These are phyloP conservation scores for Physcomitrellopsis africana DNA, from an alignment of 225 moss, liverwort and hornwort species.

Conservation along the genomic window DNA sequence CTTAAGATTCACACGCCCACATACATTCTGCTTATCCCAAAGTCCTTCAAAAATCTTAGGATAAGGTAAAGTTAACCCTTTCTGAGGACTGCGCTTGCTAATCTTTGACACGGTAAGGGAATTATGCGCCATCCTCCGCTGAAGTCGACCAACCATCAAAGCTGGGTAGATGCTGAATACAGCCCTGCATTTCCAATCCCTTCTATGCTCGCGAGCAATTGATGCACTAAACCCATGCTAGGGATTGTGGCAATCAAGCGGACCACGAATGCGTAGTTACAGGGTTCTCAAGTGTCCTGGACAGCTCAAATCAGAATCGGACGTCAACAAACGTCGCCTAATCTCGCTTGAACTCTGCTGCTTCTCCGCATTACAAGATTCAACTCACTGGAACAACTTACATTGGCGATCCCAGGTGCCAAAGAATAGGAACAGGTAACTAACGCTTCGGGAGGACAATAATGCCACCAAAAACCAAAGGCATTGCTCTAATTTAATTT, in stretches of 20 bases:
- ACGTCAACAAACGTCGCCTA: too few species aligned
- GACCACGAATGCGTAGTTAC: neutral
- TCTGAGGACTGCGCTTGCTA: constrained; percentile 34
- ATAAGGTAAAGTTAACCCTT: neutral
- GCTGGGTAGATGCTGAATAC: neutral
- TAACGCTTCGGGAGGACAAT: too few species aligned
- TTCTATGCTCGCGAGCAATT: constrained; percentile 12
- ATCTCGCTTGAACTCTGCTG: too few species aligned
- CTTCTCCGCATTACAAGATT: too few species aligned
- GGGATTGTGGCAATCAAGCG: too few species aligned
- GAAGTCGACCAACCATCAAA: constrained; percentile 13
- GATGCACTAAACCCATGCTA: neutral
- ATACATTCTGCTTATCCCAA: constrained; percentile 30
- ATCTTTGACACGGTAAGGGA: constrained; percentile 21
- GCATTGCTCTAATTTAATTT: too few species aligned
- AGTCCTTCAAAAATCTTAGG: constrained; percentile 15
- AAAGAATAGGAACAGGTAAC: too few species aligned
- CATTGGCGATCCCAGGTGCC: too few species aligned
- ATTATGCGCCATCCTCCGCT: constrained; percentile 38
- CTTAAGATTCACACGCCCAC: constrained; percentile 12
- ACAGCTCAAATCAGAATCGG: too few species aligned
- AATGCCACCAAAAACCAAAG: too few species aligned
- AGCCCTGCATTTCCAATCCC: constrained; percentile 34
- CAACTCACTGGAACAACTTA: too few species aligned
- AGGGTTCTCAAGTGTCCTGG: too few species aligned